Conservation (phyloP, 108 stramenopile genomes). For the Pseudonitzschia delicatissima region DNA sequence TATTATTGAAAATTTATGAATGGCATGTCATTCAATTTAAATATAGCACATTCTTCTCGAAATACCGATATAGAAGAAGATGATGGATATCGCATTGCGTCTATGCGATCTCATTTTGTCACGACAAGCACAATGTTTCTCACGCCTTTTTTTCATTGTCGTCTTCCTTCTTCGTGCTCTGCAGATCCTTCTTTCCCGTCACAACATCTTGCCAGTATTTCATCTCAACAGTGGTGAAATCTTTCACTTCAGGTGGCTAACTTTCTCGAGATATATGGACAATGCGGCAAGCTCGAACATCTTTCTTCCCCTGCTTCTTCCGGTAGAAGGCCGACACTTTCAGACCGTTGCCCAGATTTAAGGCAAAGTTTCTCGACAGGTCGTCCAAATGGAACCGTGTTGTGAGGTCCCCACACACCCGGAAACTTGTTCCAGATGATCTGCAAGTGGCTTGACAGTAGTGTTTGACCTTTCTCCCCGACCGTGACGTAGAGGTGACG, state of each 20-base stretch:
- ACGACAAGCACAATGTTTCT: neutral
- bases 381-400: constrained; percentile 96
- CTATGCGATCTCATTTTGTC: no score
- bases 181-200: constrained; percentile 23
- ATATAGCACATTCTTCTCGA: no score
- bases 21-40: no score
- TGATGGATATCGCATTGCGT: no score
- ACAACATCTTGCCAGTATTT: constrained; percentile 69
- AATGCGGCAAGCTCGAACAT: constrained; percentile 59
- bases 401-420: constrained; percentile 68
- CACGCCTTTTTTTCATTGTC: no score
- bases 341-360: constrained; percentile 80
- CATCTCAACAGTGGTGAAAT: constrained; percentile 69
- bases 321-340: constrained; percentile 78
- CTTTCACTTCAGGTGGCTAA: constrained; percentile 44
- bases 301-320: constrained; percentile 38
- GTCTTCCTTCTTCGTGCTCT: neutral
- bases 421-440: constrained; percentile 96
- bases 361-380: constrained; percentile 89
- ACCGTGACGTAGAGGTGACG: constrained; percentile 61
- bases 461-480: constrained; percentile 63
- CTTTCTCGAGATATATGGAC: constrained; percentile 52
- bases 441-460: constrained; percentile 94
- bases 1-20: no score
- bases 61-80: no score